Evolutionary conservation across 192 early-diverging fungal species (phyloP), one percentile per base, ranked within the genome.

Genomic region (Funneliformis mosseae): DNA sequence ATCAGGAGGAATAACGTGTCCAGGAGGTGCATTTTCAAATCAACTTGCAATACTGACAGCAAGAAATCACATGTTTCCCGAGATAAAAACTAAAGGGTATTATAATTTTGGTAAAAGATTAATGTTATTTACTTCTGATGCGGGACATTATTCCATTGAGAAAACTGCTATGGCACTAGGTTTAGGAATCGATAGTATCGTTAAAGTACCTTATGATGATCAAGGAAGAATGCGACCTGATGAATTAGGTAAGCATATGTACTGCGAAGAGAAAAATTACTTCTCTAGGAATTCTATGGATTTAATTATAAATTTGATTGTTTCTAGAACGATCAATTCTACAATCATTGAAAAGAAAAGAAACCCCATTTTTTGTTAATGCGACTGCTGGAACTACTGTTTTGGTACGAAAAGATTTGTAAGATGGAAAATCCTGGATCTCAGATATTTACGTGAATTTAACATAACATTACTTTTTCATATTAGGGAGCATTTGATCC

Each of bases 351-450:
- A 83, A 76, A 8, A 21, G 76, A 1, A 92, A 88, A 21, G 88
- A 88, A 9, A 84, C 85, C 12, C 95, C 95, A 18, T 95, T 94
- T 74, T 95, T 95, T 79, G 90, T 96, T 81, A 94, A 93, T 81
- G 92, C 91, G 10, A 96, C 95, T 0, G 90, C 92, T 55, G 95
- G 95, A 46, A 96, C 95, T 5, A 96, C 94, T 4, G 94, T 96
- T 18, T 83, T 96, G 76, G 87, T 88, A 76, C 64, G 68, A 74
- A 42, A n/a, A 70, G 6, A 14, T 55, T 7, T 33, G 6, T 59
- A 8, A 43, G 0, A 71, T 61, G 55, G 38, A n/a, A 12, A 4
- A 60, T 69, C n/a, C 16, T n/a, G 0, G 1, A 64, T 64, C 64
- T 45, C 14, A 0, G 4, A 48, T 48, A 12, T 10, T 48, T 14